Evolutionary conservation across 2,329 filamentous ascomycete species (phyloP).

Genomic region (Rutstroemia sydowiana): DNA sequence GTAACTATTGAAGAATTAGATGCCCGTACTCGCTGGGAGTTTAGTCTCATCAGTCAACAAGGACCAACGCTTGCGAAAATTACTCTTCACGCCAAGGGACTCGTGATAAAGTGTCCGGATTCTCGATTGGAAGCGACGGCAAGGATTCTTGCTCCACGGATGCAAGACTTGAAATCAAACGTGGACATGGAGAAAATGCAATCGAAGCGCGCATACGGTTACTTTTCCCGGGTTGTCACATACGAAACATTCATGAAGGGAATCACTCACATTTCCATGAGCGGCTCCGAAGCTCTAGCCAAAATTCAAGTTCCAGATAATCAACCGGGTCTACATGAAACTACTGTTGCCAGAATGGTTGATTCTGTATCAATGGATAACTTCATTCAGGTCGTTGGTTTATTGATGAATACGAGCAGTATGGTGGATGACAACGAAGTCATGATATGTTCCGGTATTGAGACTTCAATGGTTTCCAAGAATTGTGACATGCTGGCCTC

Average conservation of each 20-base stretch:
- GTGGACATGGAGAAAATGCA: background rate
- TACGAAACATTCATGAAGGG: slow-evolving; percentile 1
- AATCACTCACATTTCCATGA: background rate
- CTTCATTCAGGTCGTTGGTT: slow-evolving; percentile 32
- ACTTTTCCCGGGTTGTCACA: background rate
- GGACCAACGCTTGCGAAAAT: background rate
- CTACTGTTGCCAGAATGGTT: background rate
- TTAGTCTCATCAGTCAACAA: background rate
- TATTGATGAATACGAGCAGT: slow-evolving; percentile 8
- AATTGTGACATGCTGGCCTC: background rate
- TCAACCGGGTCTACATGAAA: background rate
- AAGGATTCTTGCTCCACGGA: background rate
- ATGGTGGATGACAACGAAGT: background rate
- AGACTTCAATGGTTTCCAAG: background rate
- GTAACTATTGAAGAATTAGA: background rate
- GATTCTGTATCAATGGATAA: slow-evolving; percentile 21
- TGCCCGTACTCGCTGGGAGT: background rate
- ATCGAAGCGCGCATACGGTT: slow-evolving; percentile 4
- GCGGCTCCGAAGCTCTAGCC: background rate
- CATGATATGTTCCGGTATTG: background rate
- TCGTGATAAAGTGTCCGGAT: background rate
- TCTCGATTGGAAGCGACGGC: background rate
- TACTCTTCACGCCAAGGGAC: background rate
- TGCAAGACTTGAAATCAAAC: background rate
- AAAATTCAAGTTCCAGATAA: background rate